A percentile compares a stretch with the other conserved stretches of the same genome.
These are phyloP conservation scores for Fusarium buharicum DNA, from an alignment of 2,329 filamentous ascomycete genomes.

Conservation along the genomic window DNA sequence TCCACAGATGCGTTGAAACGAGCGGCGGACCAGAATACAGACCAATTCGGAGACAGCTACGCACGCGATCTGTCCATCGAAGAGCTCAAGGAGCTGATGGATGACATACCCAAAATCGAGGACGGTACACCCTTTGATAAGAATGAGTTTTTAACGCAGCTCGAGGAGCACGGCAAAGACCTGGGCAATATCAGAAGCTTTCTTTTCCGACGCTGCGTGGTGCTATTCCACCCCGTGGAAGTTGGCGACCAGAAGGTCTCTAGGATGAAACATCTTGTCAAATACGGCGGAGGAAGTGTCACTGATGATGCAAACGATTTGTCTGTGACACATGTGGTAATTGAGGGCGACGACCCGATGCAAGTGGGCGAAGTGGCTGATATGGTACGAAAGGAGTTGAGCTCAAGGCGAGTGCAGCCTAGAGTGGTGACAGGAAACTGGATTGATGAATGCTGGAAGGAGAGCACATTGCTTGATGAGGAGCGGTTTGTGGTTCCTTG, in stretches of 20 bases:
- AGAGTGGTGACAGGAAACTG: conserved; percentile 76
- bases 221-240: conserved; percentile 54
- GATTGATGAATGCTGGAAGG: conserved; percentile 83
- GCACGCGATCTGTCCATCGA: conserved; percentile 72
- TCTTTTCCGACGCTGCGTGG: conserved; percentile 61
- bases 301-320: conserved; percentile 61
- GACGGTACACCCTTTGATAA: conserved; percentile 56
- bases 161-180: conserved; percentile 66
- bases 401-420: conserved; percentile 64
- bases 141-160: conserved; percentile 60
- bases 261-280: conserved; percentile 65
- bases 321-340: conserved; percentile 77
- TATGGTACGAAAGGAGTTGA: conserved; percentile 59
- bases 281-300: conserved; percentile 75
- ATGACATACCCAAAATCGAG: conserved; percentile 62
- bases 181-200: conserved; percentile 60
- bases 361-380: conserved; percentile 52
- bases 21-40: conserved; percentile 70
- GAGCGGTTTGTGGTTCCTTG: conserved; percentile 62
- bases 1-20: conserved; percentile 66
- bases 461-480: conserved; percentile 82
- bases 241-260: conserved; percentile 52
- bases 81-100: conserved; percentile 68
- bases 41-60: conserved; percentile 86
- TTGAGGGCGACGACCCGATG: conserved; percentile 56